A percentile compares a stretch with the other conserved stretches of the same genome.
Conservation (phyloP, 306 rosid genomes). For the Rosa persica region DNA sequence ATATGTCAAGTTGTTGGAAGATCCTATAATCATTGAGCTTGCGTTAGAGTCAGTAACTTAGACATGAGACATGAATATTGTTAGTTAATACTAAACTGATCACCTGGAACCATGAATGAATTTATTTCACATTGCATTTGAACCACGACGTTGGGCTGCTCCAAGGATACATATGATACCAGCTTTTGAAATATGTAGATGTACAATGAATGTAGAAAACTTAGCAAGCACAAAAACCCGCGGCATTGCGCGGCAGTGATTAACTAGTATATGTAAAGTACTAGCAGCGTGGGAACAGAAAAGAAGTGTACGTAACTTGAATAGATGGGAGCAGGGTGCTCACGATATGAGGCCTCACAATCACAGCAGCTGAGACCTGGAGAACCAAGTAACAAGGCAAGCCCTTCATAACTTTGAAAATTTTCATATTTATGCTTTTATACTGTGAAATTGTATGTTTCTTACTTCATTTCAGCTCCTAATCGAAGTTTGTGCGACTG, state of each 20-base stretch:
- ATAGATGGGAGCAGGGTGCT: constrained; percentile 32
- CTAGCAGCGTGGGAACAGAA: not conserved
- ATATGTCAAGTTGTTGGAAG: not conserved
- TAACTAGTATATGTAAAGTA: not conserved
- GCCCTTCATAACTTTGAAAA: not conserved
- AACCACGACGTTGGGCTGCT: constrained; percentile 95
- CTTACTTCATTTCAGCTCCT: not conserved
- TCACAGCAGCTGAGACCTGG: not conserved
- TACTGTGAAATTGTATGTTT: not conserved
- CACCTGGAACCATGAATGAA: not conserved
- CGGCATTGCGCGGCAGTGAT: too few relatives aligned
- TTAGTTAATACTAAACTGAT: not conserved
- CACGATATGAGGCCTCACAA: constrained; percentile 26
- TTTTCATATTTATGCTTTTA: not conserved
- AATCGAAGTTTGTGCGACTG: not conserved
- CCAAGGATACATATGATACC: constrained; percentile 22
- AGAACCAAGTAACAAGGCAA: constrained; percentile 17
- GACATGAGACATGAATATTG: not conserved
- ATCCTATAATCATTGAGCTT: not conserved
- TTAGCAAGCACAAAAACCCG: too few relatives aligned
- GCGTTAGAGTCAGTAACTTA: not conserved
- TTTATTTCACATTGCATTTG: constrained; percentile 55
- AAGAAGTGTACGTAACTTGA: not conserved
- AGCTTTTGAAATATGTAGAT: too few relatives aligned
- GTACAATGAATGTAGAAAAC: too few relatives aligned